Base-by-base conservation (phyloP, 176 grass and related monocot genomes). In the Leersia perrieri region DNA sequence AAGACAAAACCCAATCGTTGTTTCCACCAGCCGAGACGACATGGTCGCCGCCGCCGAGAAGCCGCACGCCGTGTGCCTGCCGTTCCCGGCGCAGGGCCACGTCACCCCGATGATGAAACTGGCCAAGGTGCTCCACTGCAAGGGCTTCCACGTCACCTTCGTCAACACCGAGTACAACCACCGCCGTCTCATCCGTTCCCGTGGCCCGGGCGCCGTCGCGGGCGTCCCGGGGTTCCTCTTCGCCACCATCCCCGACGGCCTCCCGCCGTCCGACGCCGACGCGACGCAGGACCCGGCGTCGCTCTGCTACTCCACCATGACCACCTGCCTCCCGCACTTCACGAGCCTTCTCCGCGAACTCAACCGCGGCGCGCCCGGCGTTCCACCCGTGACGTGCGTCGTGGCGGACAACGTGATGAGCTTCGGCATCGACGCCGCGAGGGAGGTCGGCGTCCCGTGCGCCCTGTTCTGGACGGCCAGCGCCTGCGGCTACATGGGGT, bases 131-230 rank as follows among this genome's bases (percentile, higher is more conserved):
- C 90, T 92, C 73, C 11, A 92, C 84, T 14, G 36, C 75, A 76
- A 66, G 66, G 84, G 80, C 22, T 91, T 91, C 73, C 60, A 67
- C 82, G 11, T 94, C 79, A 88, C 91, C 79, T 94, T 94, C 75
- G 74, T 94, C 86, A 91, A 76, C 85, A 85, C 88, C 69, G 74
- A 94, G 81, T 88, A 88, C 82, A 94, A 90, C 83, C 85, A 86
- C 77, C 67, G 60, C 22, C 73, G 78, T 60, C 70, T 82, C n/a
- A 1, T 87, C 39, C 77, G 67, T 2, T 77, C 90, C 18, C 63
- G 76, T 22, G 87, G 80, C n/a, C 12, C 68, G 10, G 13, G 9
- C 27, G 70, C 68, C 12, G 55, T 61, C 3, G 75, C 32, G 0
- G 66, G 80, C 60, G 33, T 83, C 6, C 77, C 81, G 0, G 79